Evolutionary conservation across 2,329 filamentous ascomycete species (phyloP).

Genomic region (Metarhizium brunneum): DNA sequence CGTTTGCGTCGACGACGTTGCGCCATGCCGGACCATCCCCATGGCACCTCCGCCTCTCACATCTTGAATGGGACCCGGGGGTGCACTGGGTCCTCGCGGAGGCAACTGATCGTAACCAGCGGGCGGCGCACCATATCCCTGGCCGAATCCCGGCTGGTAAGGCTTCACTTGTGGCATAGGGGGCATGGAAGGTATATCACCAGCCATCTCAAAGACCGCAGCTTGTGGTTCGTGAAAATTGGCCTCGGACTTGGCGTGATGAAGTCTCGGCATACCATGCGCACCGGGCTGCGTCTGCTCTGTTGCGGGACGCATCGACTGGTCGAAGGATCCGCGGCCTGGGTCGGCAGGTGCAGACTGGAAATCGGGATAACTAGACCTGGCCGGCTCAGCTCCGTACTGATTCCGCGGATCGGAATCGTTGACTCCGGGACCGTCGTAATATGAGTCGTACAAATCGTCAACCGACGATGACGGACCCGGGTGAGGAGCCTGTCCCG

Average conservation of each 20-base stretch:
- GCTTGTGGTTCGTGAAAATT: constrained; percentile 54
- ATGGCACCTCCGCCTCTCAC: neutral
- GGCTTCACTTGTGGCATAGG: constrained; percentile 28
- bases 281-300: constrained; percentile 39
- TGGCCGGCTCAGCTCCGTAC: constrained; percentile 12
- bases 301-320: constrained; percentile 31
- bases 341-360: constrained; percentile 25
- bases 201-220: constrained; percentile 66
- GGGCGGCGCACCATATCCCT: constrained; percentile 14
- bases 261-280: constrained; percentile 43
- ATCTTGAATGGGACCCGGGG: constrained; percentile 14
- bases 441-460: constrained; percentile 48
- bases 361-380: constrained; percentile 30
- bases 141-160: constrained; percentile 16
- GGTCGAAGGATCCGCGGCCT: constrained; percentile 37
- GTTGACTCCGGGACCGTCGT: constrained; percentile 28
- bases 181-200: constrained; percentile 49
- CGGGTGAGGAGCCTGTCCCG: constrained; percentile 8
- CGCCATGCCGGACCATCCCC: constrained; percentile 11
- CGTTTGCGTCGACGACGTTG: constrained; percentile 19
- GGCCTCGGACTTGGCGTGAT: constrained; percentile 57
- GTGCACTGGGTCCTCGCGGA: constrained; percentile 21
- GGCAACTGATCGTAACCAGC: constrained; percentile 18
- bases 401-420: constrained; percentile 16
- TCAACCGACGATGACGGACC: constrained; percentile 28